These are phyloP conservation scores for Leptographium lundbergii DNA, from an alignment of 2,329 filamentous ascomycete species.

Conservation along the genomic window DNA sequence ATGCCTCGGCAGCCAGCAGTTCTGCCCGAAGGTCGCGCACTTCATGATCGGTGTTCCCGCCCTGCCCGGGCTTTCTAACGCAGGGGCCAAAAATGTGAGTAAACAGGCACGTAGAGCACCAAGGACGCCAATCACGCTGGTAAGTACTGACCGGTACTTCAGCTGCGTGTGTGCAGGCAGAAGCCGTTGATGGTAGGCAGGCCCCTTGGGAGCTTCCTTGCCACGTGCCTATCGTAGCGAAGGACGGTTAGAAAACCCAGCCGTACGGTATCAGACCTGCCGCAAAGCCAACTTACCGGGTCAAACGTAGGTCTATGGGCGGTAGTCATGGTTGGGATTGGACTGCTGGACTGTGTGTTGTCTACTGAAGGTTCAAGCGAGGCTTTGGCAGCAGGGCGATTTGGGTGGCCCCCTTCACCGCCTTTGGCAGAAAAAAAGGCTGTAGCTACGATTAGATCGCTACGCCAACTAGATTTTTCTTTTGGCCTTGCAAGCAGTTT, in stretches of 20 bases:
- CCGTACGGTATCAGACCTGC: too few species aligned
- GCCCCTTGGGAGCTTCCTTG: slow-evolving; percentile 87
- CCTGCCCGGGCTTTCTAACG: slow-evolving; percentile 68
- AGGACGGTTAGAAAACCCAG: background rate
- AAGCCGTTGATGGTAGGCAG: slow-evolving; percentile 91
- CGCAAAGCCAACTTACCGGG: slow-evolving; percentile 44
- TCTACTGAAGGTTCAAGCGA: background rate
- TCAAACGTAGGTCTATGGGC: slow-evolving; percentile 88
- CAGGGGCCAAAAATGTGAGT: slow-evolving; percentile 8
- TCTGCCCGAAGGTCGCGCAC: slow-evolving; percentile 68
- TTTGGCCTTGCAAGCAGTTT: background rate
- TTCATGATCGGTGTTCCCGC: slow-evolving; percentile 59
- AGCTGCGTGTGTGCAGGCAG: slow-evolving; percentile 87
- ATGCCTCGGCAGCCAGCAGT: slow-evolving; percentile 76
- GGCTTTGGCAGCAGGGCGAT: background rate
- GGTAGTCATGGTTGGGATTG: slow-evolving; percentile 42
- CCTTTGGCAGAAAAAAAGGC: slow-evolving; percentile 14
- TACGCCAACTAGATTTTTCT: background rate
- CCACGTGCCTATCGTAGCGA: slow-evolving; percentile 56
- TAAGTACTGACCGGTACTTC: slow-evolving; percentile 56
- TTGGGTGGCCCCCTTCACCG: slow-evolving; percentile 12
- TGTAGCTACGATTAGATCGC: slow-evolving; percentile 1
- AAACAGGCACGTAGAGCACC: background rate
- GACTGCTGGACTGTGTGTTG: background rate
- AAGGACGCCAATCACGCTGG: background rate